A percentile compares a stretch with the other conserved stretches of the same genome.
Evolutionary conservation across 2,329 filamentous ascomycete species (phyloP).

Genomic region (Bipolaris sorokiniana): DNA sequence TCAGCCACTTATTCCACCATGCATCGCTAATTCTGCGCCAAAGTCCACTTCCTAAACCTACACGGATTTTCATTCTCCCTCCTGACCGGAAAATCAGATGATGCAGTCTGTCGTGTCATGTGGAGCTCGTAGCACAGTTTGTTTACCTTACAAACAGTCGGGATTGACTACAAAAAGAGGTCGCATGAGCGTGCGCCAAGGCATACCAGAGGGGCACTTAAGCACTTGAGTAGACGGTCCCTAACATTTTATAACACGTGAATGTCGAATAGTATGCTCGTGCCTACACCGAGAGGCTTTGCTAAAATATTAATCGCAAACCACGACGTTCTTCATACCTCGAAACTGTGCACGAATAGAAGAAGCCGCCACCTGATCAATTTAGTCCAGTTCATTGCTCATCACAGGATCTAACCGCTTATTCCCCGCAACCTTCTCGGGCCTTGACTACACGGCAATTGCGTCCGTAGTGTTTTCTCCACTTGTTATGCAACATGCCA

Average conservation of each 20-base stretch:
- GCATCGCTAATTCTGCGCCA: neutral
- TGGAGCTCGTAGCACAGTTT: neutral
- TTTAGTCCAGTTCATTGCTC: conserved; percentile 1
- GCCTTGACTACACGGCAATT: conserved; percentile 20
- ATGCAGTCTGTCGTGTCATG: conserved; percentile 3
- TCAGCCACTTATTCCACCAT: neutral
- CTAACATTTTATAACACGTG: neutral
- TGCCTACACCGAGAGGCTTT: neutral
- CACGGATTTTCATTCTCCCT: neutral
- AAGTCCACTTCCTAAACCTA: neutral
- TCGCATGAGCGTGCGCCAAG: conserved; percentile 2
- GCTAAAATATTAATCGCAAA: conserved; percentile 1
- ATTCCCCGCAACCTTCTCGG: conserved; percentile 14
- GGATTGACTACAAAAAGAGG: neutral
- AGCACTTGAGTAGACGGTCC: neutral
- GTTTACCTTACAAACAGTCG: neutral
- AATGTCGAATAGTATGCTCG: neutral
- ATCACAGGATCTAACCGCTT: conserved; percentile 20
- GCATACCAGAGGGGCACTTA: neutral
- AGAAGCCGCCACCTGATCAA: conserved; percentile 1
- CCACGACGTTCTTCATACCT: neutral
- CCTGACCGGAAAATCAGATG: neutral
- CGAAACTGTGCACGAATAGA: conserved; percentile 1
- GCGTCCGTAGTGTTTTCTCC: conserved; percentile 14
- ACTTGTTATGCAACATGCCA: conserved; percentile 19